Evolutionary conservation across 768 basidiomycete genomes (phyloP), one percentile per base, ranked within the genome.

Genomic region (Kondoa malvinella): DNA sequence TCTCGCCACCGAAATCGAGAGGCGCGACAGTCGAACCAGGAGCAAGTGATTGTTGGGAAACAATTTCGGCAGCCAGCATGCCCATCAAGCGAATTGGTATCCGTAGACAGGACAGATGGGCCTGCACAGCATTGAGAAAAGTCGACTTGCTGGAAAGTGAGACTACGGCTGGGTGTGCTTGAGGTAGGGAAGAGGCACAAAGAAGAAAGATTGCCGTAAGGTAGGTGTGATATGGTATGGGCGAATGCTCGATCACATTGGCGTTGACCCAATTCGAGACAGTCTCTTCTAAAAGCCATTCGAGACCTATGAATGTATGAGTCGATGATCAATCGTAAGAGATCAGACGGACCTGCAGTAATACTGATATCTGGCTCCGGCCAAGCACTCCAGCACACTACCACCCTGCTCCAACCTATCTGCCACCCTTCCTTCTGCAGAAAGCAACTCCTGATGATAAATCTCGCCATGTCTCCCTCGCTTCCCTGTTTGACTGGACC

Each of bases 1-100:
- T 75, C 14, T 72, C 73, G 4, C 82, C 84, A 0, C 83, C 85
- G 71, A 99, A 96, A 67, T 84, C 80, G 26, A 96, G 80, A 61
- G 81, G 81, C 75, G 87, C 87, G 3, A 84, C 82, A 16, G 80
- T 80, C 30, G 80, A 79, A 3, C 79, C 78, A 0, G 89, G 87
- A 8, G 87, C 81, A 34, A 78, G 67, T 1, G 77, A 78, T 34
- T 74, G 64, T 32, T 73, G 66, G 32, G 75, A 77, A 8, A 79
- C 67, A 27, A 86, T 79, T 77, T 99, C 94, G 0, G 88, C 94
- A 0, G 84, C 85, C 34, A 96, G 81, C 91, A 99, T 94, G 1
- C 95, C 95, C 72, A 90, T 87, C 29, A 86, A 82, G 2, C 94
- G 85, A 25, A 95, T 82, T 2, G 84, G 80, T 1, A 80, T 77